Conservation (phyloP, 1,284 basidiomycete species). For the Ustilago crameri region DNA sequence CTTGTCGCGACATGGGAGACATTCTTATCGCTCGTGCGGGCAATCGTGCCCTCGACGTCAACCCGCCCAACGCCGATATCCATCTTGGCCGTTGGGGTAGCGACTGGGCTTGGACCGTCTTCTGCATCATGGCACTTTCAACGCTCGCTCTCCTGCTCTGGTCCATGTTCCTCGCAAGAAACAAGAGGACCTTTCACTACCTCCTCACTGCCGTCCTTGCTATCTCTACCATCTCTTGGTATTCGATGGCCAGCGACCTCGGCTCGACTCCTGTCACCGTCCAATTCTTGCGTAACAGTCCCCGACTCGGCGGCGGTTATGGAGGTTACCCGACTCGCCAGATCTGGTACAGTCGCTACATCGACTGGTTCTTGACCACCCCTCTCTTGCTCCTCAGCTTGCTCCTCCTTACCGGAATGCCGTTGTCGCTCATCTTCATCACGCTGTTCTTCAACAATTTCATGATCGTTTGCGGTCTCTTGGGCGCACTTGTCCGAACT, state of each 20-base stretch:
- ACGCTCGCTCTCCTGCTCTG: conserved; percentile 55
- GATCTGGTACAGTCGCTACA: conserved; percentile 71
- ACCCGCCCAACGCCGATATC: conserved; percentile 52
- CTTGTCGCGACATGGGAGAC: not conserved
- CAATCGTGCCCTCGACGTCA: conserved; percentile 42
- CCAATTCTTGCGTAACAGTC: conserved; percentile 70
- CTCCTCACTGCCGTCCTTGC: conserved; percentile 69
- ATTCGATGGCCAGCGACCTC: conserved; percentile 74
- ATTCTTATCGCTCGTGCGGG: conserved; percentile 14
- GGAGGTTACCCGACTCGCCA: conserved; percentile 70
- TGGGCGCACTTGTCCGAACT: conserved; percentile 72
- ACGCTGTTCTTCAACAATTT: conserved; percentile 72
- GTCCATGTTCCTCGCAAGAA: conserved; percentile 24
- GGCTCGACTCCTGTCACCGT: conserved; percentile 72
- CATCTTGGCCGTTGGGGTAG: conserved; percentile 63
- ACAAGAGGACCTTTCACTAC: conserved; percentile 71
- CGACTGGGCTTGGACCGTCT: conserved; percentile 71
- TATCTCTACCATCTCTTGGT: conserved; percentile 70
- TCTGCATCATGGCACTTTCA: conserved; percentile 63
- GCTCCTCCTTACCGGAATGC: conserved; percentile 72
- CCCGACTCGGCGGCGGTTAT: conserved; percentile 14
- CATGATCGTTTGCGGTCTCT: conserved; percentile 72
- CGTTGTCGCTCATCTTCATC: conserved; percentile 73
- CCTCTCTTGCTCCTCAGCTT: conserved; percentile 73
- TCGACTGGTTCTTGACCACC: conserved; percentile 70